Conservation (phyloP, 164 flowering plant genomes). For the Sedum album region DNA sequence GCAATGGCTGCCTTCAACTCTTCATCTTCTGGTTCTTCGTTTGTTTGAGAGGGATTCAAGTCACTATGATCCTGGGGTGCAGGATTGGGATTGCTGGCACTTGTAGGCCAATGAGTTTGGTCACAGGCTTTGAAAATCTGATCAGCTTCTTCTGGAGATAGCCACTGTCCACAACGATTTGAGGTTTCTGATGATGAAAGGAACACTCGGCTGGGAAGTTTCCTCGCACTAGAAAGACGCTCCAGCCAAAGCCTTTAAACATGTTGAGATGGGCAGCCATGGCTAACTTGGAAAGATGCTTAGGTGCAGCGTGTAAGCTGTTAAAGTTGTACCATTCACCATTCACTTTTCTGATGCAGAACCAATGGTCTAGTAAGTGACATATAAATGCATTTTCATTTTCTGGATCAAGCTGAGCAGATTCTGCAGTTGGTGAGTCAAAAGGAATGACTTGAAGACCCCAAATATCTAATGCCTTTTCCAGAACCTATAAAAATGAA, state of each 20-base stretch:
- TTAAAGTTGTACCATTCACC: constrained; percentile 97
- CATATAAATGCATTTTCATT: constrained; percentile 86
- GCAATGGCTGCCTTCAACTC: constrained; percentile 90
- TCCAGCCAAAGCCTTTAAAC: constrained; percentile 82
- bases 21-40: constrained; percentile 52
- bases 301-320: constrained; percentile 85
- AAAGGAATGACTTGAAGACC: constrained; percentile 83
- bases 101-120: constrained; percentile 14
- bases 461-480: constrained; percentile 94
- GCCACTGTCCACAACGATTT: constrained; percentile 85
- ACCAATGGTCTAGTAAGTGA: constrained; percentile 93
- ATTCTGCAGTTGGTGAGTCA: constrained; percentile 73
- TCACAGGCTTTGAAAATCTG: constrained; percentile 69
- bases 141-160: constrained; percentile 81
- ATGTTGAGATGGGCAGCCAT: constrained; percentile 83
- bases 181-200: constrained; percentile 60
- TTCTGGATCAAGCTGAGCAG: constrained; percentile 81
- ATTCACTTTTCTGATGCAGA: constrained; percentile 85
- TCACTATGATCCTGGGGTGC: constrained; percentile 15
- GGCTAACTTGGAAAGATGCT: constrained; percentile 87
- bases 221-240: constrained; percentile 84
- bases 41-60: constrained; percentile 15
- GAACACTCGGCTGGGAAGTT: constrained; percentile 85
- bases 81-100: constrained; percentile 12
- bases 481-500: constrained; percentile 48